Base-by-base conservation (phyloP, 1,139 yeast species). In the Yamadazyma trypodendri region DNA sequence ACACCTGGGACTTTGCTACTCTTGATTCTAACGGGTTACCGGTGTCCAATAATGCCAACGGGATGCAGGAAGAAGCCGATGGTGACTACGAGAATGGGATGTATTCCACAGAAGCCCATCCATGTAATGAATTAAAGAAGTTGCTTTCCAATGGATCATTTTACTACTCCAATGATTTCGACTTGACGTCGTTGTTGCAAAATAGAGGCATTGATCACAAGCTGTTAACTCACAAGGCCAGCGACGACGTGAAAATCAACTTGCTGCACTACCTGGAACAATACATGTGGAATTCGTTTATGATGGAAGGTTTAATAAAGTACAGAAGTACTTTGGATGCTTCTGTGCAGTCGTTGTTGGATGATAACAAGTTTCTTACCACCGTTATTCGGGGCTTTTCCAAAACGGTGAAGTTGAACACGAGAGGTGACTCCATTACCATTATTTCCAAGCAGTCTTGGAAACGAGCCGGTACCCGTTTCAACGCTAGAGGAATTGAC, bases 301-400 rank as follows among this genome's bases (percentile, higher is more conserved):
- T 94, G 81, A 82, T 90, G 81, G 76, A 81, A 40, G 96, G 90
- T 45, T 74, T 94, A 44, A 72, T 87, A 44, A 72, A 75, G 38
- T 90, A 85, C 58, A 70, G 96, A 42, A 72, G 83, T 41, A 83
- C 84, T 43, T 61, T 89, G 40, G 89, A 84, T 27, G 66, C 72
- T 3, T 72, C 64, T 16, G 77, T 80, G 32, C 81, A 78, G 44
- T 60, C 65, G 18, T 65, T 75, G 7, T 56, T 94, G 40, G 96
- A 90, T 55, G 72, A 74, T 24, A 85, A 85, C 51, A 81, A 85
- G 22, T 89, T 92, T 51, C 65, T 92, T 34, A 89, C 97, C 1
- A 85, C 95, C 0, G 96, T 85, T 6, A 92, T 94, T 34, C 71
- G 98, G 42, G 99, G 99, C 0, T 92, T 88, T 68, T 96, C 97